phyloP scores from a whole-genome alignment of 83 land plant species.

The Larix sibirica region DNA sequence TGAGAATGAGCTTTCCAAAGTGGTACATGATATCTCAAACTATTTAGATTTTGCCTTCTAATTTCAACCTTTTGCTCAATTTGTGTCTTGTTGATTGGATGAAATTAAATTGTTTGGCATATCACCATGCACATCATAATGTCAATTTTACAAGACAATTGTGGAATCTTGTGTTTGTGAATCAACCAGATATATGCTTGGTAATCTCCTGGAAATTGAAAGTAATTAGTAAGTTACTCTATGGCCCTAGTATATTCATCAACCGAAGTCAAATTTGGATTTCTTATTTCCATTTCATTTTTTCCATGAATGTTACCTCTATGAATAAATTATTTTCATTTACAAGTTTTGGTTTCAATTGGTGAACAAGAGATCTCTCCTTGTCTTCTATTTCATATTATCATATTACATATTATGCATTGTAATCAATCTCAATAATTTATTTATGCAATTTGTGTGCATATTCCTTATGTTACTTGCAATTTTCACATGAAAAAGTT shows the following conservation, averaged over 20 bases:
- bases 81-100: not conserved
- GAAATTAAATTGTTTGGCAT: conserved; percentile 23
- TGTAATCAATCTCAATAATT: conserved; percentile 24
- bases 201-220: conserved; percentile 28
- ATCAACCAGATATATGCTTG: conserved; percentile 18
- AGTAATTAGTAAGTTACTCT: conserved; percentile 32
- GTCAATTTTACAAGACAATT: conserved; percentile 37
- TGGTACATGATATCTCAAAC: conserved; percentile 22
- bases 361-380: conserved; percentile 53
- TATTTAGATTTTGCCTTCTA: not conserved
- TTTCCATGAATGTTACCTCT: not conserved
- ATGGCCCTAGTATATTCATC: not conserved
- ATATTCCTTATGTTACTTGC: not conserved
- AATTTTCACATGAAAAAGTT: not conserved
- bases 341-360: conserved; percentile 33
- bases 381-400: conserved; percentile 54
- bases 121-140: conserved; percentile 62
- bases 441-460: not conserved
- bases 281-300: not conserved
- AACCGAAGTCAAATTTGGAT: not conserved
- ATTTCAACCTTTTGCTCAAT: not conserved
- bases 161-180: conserved; percentile 35
- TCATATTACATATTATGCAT: conserved; percentile 47
- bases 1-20: conserved; percentile 56
- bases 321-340: not conserved